Evolutionary conservation across 2,329 filamentous ascomycete species (phyloP).

Genomic region (Waltergamsia citrina): DNA sequence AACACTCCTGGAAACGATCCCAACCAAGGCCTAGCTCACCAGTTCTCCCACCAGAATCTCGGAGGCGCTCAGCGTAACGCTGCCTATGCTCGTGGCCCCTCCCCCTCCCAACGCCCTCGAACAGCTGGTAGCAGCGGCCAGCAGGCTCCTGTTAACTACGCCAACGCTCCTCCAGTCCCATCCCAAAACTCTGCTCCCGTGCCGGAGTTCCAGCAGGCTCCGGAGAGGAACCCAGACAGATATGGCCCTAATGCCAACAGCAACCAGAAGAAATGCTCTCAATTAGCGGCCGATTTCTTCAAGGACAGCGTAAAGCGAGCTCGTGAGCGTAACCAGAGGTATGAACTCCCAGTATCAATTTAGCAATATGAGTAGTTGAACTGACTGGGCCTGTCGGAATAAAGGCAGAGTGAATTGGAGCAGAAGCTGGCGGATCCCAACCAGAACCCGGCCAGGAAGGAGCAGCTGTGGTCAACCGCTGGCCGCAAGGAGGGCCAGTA

Average conservation of each 20-base stretch:
- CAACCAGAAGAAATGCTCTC: constrained; percentile 62
- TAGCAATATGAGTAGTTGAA: neutral
- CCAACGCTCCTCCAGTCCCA: constrained; percentile 57
- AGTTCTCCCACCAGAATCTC: constrained; percentile 95
- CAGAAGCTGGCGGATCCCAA: constrained; percentile 71
- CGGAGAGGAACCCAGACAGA: constrained; percentile 81
- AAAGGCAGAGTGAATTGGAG: constrained; percentile 85
- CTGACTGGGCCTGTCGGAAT: constrained; percentile 2
- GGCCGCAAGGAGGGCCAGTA: constrained; percentile 88
- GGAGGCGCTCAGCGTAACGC: constrained; percentile 61
- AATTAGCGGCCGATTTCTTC: constrained; percentile 83
- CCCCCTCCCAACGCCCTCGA: constrained; percentile 68
- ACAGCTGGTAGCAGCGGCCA: constrained; percentile 67
- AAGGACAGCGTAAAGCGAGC: constrained; percentile 97
- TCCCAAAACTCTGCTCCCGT: constrained; percentile 47
- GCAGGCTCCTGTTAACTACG: constrained; percentile 55
- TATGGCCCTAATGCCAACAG: constrained; percentile 55
- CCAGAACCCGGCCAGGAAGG: constrained; percentile 66
- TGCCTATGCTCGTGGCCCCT: constrained; percentile 59
- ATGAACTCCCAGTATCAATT: constrained; percentile 17
- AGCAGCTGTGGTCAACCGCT: constrained; percentile 75
- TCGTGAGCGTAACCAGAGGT: constrained; percentile 91
- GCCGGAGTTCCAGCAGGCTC: constrained; percentile 67
- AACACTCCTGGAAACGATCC: constrained; percentile 64
- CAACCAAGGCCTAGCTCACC: constrained; percentile 85